Conservation (phyloP, 164 flowering plant genomes). For the Kingdonia uniflora region DNA sequence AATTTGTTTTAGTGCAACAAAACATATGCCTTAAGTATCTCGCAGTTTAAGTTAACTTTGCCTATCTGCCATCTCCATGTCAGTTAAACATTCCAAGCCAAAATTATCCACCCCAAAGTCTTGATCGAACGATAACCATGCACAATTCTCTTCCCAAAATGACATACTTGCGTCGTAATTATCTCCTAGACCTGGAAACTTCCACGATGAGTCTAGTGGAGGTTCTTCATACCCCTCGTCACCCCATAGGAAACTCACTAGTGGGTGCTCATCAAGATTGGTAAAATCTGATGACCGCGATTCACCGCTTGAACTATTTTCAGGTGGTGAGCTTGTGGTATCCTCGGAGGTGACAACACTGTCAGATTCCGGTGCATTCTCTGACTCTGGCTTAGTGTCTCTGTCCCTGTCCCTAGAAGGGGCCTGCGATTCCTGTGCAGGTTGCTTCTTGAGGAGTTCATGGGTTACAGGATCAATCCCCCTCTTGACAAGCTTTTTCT, state of each 20-base stretch:
- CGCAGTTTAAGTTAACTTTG: conserved; percentile 7
- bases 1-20: conserved; percentile 6
- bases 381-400: conserved; percentile 7
- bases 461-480: conserved; percentile 91
- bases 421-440: conserved; percentile 8
- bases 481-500: conserved; percentile 76
- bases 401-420: conserved; percentile 4
- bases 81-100: conserved; percentile 39
- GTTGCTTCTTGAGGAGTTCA: conserved; percentile 42
- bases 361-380: conserved; percentile 4
- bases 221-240: conserved; percentile 43
- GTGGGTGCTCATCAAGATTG: conserved; percentile 28
- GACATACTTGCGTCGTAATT: conserved; percentile 9
- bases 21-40: neutral
- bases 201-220: conserved; percentile 26
- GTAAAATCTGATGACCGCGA: conserved; percentile 17
- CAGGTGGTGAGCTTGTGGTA: conserved; percentile 27
- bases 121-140: conserved; percentile 47
- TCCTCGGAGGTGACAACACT: conserved; percentile 18
- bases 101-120: conserved; percentile 74
- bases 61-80: conserved; percentile 18
- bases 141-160: conserved; percentile 36
- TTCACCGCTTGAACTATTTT: conserved; percentile 26
- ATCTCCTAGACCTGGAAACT: conserved; percentile 13
- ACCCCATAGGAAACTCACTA: conserved; percentile 37